Evolutionary conservation across 345 rosid genomes (phyloP), one percentile per base, ranked within the genome.

Genomic region (Sisymbrium irio): DNA sequence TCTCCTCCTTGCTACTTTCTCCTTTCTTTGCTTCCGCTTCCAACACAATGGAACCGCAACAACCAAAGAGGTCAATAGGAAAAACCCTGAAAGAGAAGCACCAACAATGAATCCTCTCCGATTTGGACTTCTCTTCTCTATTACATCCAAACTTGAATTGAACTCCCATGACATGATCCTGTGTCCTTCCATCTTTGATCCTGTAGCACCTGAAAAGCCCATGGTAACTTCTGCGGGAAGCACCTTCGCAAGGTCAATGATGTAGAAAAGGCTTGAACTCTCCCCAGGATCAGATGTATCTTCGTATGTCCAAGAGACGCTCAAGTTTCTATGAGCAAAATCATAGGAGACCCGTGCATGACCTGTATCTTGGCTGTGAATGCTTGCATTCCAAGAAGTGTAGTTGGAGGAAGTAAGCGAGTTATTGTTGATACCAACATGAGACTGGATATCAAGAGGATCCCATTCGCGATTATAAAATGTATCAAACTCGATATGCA

Each of bases 181-280:
- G 25, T 51, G 33, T 30, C 57, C 57, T 51, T 51, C 57, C 33
- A 27, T 51, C 33, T 3, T 4, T 6, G 33, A 3, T 12, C 57
- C 57, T 25, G 57, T 51, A 13, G 57, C 57, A 51, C 32, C 56
- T 50, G 57, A 51, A 27, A 51, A 51, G 17, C 57, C 57, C 17
- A 51, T 27, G 35, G 57, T 51, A n/a, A 51, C 57, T 51, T 51
- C 84, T 10, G 68, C 15, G 1, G 68, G 68, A 1, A 63, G 41
- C 25, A 63, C 68, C 2, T 32, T 63, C 39, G 13, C 8, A 63
- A 63, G 68, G 40, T 63, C 41, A 45, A 30, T 30, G 53, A 44
- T 63, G 68, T 63, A 63, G 53, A 4, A 63, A 63, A 63, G 39
- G 14, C 65, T 60, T 39, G 65, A 60, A 19, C 19, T 20, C 47